Evolutionary conservation across 768 basidiomycete genomes (phyloP), one percentile per base, ranked within the genome.

Genomic region (Tylopilus felleus): DNA sequence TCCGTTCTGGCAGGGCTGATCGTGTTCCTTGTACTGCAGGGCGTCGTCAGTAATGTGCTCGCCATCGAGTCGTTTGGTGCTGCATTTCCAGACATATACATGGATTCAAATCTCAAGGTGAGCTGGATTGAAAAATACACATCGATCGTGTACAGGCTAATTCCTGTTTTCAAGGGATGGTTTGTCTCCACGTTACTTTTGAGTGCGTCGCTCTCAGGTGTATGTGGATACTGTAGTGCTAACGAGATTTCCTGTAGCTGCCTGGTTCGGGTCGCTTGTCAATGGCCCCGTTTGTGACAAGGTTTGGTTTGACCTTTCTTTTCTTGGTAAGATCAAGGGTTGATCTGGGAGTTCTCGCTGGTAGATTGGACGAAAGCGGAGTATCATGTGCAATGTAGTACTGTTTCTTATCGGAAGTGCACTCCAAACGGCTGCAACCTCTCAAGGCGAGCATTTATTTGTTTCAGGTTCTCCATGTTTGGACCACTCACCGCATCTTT

Each of bases 61-160:
- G 65, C 62, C 10, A 70, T 69, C 35, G 65, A 70, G 33, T 71
- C 68, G 29, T 70, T 70, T 23, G 68, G 69, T n/a, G 68, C 68
- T 19, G 60, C 65, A 27, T 70, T 71, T 52, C 68, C 68, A 22
- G 60, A 54, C 7, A 65, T 71, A 14, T 70, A 71, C 49, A 64
- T 50, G 67, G 28, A 69, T 49, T 47, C 59, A 16, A 47, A 17
- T 22, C 62, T 71, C 45, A 67, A 70, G 56, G 68, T 67, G 38
- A 48, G 40, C 1, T 22, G 1, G 6, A 6, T n/a, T 19, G 10
- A 22, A 16, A 17, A 14, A 33, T 14, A 17, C 17, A 16, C n/a
- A 16, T 57, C 28, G 1, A 7, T 46, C n/a, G 23, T 36, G 23
- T 10, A 4, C 21, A 14, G 8, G 12, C 52, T 59, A 46, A 65